A percentile compares a stretch with the other conserved stretches of the same genome.
These are phyloP conservation scores for Tephrocybe sp. DNA, from an alignment of 768 basidiomycete species.

Conservation along the genomic window DNA sequence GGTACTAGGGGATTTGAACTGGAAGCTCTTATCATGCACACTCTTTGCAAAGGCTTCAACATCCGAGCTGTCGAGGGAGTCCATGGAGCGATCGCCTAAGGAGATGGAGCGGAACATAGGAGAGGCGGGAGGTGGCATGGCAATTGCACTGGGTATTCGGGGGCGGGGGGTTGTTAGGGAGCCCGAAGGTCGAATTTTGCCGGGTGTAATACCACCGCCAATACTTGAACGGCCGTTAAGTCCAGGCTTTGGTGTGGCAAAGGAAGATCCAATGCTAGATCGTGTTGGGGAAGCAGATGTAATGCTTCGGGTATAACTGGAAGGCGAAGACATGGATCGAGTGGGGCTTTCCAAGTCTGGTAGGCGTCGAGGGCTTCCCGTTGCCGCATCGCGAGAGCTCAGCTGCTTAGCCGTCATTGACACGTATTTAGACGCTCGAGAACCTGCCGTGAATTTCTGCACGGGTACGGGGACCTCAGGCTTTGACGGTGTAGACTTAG, in stretches of 20 bases:
- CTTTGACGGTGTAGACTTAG: conserved; percentile 32
- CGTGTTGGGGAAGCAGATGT: conserved; percentile 39
- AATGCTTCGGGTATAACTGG: conserved; percentile 33
- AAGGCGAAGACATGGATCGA: conserved; percentile 27
- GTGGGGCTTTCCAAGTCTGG: conserved; percentile 26
- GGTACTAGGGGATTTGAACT: conserved; percentile 31
- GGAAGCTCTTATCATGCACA: conserved; percentile 51
- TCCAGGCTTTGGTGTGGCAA: conserved; percentile 65
- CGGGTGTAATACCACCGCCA: conserved; percentile 31
- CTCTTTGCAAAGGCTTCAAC: conserved; percentile 36
- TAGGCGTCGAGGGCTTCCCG: conserved; percentile 30
- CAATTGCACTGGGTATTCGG: conserved; percentile 68
- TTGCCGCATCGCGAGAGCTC: conserved; percentile 40
- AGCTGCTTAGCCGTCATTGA: conserved; percentile 86
- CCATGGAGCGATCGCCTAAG: conserved; percentile 27
- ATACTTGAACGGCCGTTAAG: conserved; percentile 34
- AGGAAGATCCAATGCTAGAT: conserved; percentile 55
- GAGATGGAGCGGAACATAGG: conserved; percentile 47
- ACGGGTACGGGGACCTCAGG: conserved; percentile 31
- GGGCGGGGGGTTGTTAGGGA: conserved; percentile 59
- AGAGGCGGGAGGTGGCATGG: conserved; percentile 82
- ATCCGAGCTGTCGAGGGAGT: conserved; percentile 25
- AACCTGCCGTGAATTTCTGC: conserved; percentile 72
- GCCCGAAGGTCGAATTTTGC: conserved; percentile 32
- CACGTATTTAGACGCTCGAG: conserved; percentile 81